phyloP scores from a whole-genome alignment of 495 filamentous ascomycete genomes.

The Xylaria sp. region DNA sequence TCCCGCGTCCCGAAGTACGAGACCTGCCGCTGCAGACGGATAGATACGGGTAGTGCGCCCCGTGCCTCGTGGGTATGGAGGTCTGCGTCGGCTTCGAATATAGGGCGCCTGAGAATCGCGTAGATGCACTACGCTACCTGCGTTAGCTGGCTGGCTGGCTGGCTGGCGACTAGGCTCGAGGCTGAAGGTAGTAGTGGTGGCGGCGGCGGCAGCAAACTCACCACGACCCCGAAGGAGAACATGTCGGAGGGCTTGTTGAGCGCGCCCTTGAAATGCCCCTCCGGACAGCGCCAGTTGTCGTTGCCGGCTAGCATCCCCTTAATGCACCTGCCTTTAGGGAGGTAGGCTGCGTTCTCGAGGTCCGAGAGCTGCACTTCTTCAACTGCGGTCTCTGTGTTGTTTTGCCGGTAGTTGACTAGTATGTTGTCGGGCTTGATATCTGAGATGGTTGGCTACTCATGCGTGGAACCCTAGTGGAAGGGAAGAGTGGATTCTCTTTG shows the following conservation, averaged over 20 bases:
- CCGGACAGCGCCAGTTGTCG: neutral
- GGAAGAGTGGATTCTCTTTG: neutral
- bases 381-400: neutral
- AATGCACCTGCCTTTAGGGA: neutral
- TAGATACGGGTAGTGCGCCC: neutral
- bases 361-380: neutral
- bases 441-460: neutral
- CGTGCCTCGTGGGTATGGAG: neutral
- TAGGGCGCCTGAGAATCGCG: neutral
- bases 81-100: neutral
- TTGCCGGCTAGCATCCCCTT: neutral
- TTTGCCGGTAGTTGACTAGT: neutral
- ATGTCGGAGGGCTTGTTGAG: neutral
- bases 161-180: neutral
- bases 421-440: slow-evolving; percentile 3
- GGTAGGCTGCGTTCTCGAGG: neutral
- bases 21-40: neutral
- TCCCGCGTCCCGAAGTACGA: neutral
- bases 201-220: neutral
- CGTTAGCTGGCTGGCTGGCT: no score
- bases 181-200: no score
- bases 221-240: neutral
- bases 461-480: neutral
- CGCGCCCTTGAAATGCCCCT: neutral
- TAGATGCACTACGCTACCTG: slow-evolving; percentile 7